These are phyloP conservation scores for Bassia scoparia DNA, from an alignment of 148 eudicot species.

Conservation along the genomic window DNA sequence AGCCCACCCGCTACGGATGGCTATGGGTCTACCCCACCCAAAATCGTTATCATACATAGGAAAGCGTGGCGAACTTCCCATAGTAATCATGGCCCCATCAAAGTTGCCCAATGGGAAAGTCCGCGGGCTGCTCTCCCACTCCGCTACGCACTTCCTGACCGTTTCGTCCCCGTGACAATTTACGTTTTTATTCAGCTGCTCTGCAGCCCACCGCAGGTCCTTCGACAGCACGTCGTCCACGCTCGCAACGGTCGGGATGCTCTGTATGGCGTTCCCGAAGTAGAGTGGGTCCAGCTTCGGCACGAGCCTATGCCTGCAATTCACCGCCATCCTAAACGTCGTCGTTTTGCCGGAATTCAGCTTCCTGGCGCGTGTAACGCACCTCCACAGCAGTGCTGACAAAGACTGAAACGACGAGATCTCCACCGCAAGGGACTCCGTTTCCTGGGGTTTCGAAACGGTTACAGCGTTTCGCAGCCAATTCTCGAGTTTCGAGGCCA, in stretches of 20 bases:
- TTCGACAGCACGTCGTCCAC: slow-evolving; percentile 47
- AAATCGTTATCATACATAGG: slow-evolving; percentile 88
- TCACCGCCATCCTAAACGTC: slow-evolving; percentile 88
- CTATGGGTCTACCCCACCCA: slow-evolving; percentile 84
- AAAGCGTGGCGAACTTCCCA: slow-evolving; percentile 93
- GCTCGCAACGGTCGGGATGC: slow-evolving; percentile 59
- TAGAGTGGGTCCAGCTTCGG: slow-evolving; percentile 59
- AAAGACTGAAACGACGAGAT: slow-evolving; percentile 78
- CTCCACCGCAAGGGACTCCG: slow-evolving; percentile 33
- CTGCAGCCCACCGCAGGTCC: slow-evolving; percentile 77
- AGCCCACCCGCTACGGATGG: slow-evolving; percentile 70
- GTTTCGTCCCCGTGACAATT: slow-evolving; percentile 41
- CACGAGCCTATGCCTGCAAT: slow-evolving; percentile 69
- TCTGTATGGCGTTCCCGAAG: slow-evolving; percentile 93
- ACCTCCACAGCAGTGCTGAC: slow-evolving; percentile 67
- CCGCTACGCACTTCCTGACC: slow-evolving; percentile 43
- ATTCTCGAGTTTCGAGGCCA: slow-evolving; percentile 27
- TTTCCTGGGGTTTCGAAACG: slow-evolving; percentile 31
- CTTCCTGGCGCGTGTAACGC: slow-evolving; percentile 72
- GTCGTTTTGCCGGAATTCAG: slow-evolving; percentile 36
- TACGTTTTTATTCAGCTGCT: slow-evolving; percentile 57
- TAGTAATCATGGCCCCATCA: slow-evolving; percentile 81
- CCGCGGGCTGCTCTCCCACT: slow-evolving; percentile 77
- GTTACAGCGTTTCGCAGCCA: slow-evolving; percentile 39
- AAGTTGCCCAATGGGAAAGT: slow-evolving; percentile 80